Conservation (phyloP, 2,329 filamentous ascomycete genomes). For the Graphilbum ipis-grandicollis region DNA sequence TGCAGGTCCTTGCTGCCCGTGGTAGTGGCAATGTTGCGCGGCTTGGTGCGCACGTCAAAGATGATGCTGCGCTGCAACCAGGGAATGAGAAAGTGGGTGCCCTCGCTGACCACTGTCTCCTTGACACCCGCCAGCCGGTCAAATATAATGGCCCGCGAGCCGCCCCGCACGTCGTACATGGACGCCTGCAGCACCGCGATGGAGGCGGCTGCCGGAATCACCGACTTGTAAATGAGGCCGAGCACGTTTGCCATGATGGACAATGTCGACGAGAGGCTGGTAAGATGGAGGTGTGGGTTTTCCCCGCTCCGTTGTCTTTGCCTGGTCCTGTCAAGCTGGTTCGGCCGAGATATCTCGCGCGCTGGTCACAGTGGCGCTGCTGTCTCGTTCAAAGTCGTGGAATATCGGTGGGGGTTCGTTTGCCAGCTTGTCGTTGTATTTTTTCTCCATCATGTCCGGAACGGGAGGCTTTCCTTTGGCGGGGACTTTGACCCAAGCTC, state of each 20-base stretch:
- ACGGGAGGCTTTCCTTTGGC: neutral
- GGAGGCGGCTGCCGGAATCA: slow-evolving; percentile 56
- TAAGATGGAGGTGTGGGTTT: no score
- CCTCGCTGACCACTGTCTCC: slow-evolving; percentile 83
- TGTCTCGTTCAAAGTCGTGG: no score
- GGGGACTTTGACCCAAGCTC: neutral
- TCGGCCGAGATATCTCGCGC: no score
- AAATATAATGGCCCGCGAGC: slow-evolving; percentile 92
- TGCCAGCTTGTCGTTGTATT: no score
- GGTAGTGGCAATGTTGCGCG: slow-evolving; percentile 90
- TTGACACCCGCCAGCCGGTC: slow-evolving; percentile 85
- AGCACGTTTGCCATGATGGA: slow-evolving; percentile 42
- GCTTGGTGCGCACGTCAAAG: slow-evolving; percentile 95
- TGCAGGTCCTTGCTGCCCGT: slow-evolving; percentile 97
- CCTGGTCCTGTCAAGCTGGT: no score
- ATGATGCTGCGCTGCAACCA: slow-evolving; percentile 92
- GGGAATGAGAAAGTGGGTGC: slow-evolving; percentile 88
- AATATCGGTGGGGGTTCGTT: no score
- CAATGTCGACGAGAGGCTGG: no score
- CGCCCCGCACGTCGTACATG: slow-evolving; percentile 94
- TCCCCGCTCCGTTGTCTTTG: no score
- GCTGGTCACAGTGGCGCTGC: no score
- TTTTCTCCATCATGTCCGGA: no score
- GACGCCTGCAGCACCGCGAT: slow-evolving; percentile 55
- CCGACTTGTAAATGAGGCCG: slow-evolving; percentile 45